Evolutionary conservation across 2,329 filamentous ascomycete species (phyloP), one percentile per base, ranked within the genome.

Genomic region (Shiraia sp.): DNA sequence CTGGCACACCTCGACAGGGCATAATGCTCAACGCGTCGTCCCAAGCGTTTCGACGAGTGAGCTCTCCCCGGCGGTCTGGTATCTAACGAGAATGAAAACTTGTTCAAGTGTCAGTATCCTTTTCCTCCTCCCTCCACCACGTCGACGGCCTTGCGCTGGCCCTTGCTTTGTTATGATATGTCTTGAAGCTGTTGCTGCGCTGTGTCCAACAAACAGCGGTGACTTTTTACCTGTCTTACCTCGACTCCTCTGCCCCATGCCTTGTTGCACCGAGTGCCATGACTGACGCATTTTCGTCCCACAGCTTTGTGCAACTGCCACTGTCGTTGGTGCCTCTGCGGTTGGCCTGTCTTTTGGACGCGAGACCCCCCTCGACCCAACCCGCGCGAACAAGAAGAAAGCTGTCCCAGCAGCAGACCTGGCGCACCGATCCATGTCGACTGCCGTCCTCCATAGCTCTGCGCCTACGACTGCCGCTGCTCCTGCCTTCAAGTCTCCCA

Each of bases 291-390:
- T 53, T 53, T 32, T 56, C 51, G 59, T 64, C 50, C 60, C 54
- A 65, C 65, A 83, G 80, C 76, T 85, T 58, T 82, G 79, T 79
- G 82, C 81, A 60, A 72, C 81, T 65, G 80, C 80, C 73, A 82
- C 80, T 58, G 64, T 69, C 61, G 73, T 83, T 69, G 80, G 79
- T 65, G 75, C 82, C 53, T 81, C 81, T 53, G 75, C 78, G 42
- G 73, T 80, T 43, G 81, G 82, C 47, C 72, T 81, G 52, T 78
- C 78, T 41, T 73, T 83, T 57, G 80, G 77, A 59, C 77, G 75
- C 54, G 73, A 74, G 42, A 72, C 77, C 55, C 66, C 68, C 45
- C 57, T 66, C 45, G 66, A 68, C 48, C 44, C 59, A 24, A 40
- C 53, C 24, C 39, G 44, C 47, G 52, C 62, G 29, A 69, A 57